Evolutionary conservation across 225 moss, liverwort and hornwort species (phyloP).

Genomic region (Bryoerythrophyllum caledonicum): DNA sequence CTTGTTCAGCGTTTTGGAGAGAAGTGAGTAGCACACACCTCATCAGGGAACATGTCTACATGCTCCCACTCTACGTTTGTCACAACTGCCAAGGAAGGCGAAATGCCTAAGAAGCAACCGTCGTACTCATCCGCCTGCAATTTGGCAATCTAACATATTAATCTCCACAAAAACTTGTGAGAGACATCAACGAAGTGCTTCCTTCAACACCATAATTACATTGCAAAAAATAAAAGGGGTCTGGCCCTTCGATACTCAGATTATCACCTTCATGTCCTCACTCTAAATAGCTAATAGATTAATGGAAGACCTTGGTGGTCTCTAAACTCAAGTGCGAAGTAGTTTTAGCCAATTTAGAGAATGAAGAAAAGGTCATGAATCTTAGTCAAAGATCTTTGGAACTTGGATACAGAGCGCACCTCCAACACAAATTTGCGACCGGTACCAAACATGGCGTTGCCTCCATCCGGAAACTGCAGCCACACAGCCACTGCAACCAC

Average conservation of each 20-base stretch:
- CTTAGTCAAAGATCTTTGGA: too few relatives aligned
- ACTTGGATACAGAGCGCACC: conserved; percentile 44
- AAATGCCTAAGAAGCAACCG: conserved; percentile 83
- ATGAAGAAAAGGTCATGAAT: too few relatives aligned
- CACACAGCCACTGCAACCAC: conserved; percentile 19
- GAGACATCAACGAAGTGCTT: not conserved
- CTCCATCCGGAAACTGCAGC: conserved; percentile 84
- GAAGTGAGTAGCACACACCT: conserved; percentile 31
- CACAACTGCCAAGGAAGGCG: conserved; percentile 85
- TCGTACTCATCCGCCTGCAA: conserved; percentile 98
- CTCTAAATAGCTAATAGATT: too few relatives aligned
- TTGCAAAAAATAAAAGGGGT: not conserved
- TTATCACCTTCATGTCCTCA: not conserved
- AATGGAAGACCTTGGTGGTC: too few relatives aligned
- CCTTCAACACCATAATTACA: not conserved
- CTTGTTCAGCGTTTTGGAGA: not conserved
- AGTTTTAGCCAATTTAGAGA: too few relatives aligned
- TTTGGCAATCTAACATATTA: conserved; percentile 3
- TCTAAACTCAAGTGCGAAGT: too few relatives aligned
- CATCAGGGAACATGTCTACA: conserved; percentile 51
- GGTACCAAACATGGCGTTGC: conserved; percentile 66
- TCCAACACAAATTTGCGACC: conserved; percentile 81
- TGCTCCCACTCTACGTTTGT: conserved; percentile 68
- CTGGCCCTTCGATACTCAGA: not conserved
- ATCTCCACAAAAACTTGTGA: not conserved